Base-by-base conservation (phyloP, 352 stramenopile genomes). In the Pythium vanterpoolii region DNA sequence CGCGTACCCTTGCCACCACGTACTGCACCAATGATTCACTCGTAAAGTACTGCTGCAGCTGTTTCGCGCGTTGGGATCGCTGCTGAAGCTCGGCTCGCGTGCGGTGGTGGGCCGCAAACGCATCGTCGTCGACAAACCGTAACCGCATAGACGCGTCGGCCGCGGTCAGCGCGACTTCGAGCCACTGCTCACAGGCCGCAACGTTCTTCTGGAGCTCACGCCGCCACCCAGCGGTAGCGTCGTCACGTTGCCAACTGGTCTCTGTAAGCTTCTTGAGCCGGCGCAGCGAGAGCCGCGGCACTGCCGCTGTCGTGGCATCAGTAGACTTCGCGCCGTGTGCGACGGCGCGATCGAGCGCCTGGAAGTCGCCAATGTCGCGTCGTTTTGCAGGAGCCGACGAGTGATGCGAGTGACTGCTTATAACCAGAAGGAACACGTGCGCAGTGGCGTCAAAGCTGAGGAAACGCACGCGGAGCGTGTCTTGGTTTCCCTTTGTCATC, bases 41-140 rank as follows among this genome's bases (percentile, higher is more conserved):
- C 27, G 77, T 90, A 55, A 93, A 90, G 52, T 87, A 93, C 44
- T 93, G 81, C 68, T 90, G 81, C 45, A 90, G 34, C 16, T 81
- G 71, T 56, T 73, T 74, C 2, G 80, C 83, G 13, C 69, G 60
- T 46, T 88, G 73, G 1, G 47, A 70, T 1, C 72, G 60, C 1
- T 65, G 60, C 48, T 36, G 60, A 24, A 42, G 54, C 28, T 50
- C 48, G 14, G 33, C 24, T 18, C 60, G 45, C 9, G 16, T 62
- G 68, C 48, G 75, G 62, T 38, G 54, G 56, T 66, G 53, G 8
- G 60, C 57, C 7, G 51, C 45, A 66, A 90, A 89, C 59, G 73
- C 49, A 11, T 74, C 66, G 24, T 85, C 67, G 46, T 87, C 62
- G 28, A 88, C 56, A 38, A 93, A 93, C 36, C 62, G 59, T 24